A percentile compares a stretch with the other conserved stretches of the same genome.
phyloP scores from a whole-genome alignment of 495 filamentous ascomycete genomes.

The Viridothelium virens region DNA sequence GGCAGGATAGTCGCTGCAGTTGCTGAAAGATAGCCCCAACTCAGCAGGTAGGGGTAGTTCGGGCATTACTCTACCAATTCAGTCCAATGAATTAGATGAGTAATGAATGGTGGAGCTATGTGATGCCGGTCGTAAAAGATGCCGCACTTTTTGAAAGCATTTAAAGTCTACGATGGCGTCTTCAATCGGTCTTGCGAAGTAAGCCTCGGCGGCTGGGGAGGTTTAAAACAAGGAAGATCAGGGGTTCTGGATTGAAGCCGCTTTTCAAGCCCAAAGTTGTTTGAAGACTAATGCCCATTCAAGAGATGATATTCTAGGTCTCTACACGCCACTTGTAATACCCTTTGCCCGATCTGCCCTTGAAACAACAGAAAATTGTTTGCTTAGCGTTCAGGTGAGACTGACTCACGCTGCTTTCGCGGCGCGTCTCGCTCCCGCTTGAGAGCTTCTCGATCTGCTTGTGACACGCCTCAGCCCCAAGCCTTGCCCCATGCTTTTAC shows the following conservation, averaged over 20 bases:
- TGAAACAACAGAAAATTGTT: background rate
- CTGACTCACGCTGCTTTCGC: conserved; percentile 6
- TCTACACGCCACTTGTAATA: background rate
- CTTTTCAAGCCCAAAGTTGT: too few relatives aligned
- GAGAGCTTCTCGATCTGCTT: background rate
- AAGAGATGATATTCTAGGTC: background rate
- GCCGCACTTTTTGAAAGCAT: too few relatives aligned
- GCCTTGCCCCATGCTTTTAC: background rate
- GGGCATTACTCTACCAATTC: background rate
- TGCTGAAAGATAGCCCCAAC: background rate
- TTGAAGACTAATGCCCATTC: too few relatives aligned
- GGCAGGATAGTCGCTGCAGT: conserved; percentile 12
- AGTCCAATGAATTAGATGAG: background rate
- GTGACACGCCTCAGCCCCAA: background rate
- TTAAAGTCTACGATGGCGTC: too few relatives aligned
- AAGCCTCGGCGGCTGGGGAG: too few relatives aligned
- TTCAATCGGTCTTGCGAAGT: too few relatives aligned
- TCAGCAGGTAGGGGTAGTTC: background rate
- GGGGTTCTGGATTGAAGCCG: too few relatives aligned
- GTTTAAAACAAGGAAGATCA: too few relatives aligned
- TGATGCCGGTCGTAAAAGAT: too few relatives aligned
- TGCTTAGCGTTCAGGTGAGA: conserved; percentile 10
- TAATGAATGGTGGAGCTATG: background rate
- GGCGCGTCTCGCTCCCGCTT: conserved; percentile 1
- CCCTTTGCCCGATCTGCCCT: background rate